Evolutionary conservation across 192 early-diverging fungal species (phyloP).

Genomic region (Diversispora eburnea): DNA sequence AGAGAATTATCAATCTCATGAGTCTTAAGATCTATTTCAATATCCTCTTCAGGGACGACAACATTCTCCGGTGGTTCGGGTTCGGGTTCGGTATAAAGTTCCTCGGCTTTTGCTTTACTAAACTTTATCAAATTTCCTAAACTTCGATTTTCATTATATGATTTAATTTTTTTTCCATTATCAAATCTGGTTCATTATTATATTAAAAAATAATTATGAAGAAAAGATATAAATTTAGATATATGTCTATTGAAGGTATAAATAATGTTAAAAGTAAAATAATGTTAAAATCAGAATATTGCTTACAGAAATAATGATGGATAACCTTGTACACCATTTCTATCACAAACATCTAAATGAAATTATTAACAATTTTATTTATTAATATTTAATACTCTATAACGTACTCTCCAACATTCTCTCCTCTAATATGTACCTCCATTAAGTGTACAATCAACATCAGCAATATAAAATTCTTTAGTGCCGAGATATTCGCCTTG

Average conservation of each 20-base stretch:
- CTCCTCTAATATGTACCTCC: constrained; percentile 33
- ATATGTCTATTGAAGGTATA: background rate
- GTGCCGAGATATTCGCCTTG: constrained; percentile 33
- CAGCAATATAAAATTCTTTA: constrained; percentile 57
- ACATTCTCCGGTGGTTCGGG: background rate
- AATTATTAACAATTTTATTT: background rate
- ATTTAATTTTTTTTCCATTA: constrained; percentile 29
- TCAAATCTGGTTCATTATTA: constrained; percentile 25
- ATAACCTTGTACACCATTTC: constrained; percentile 37
- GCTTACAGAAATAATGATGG: constrained; percentile 23
- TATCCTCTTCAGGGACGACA: constrained; percentile 21
- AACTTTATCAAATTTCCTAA: constrained; percentile 30
- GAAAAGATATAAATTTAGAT: background rate
- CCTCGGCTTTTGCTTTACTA: constrained; percentile 28
- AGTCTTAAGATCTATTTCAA: too few species aligned
- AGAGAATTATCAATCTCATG: constrained; percentile 25
- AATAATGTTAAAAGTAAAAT: background rate
- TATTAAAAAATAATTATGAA: background rate
- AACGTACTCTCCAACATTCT: background rate
- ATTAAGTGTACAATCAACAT: constrained; percentile 65
- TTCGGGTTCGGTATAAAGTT: constrained; percentile 17
- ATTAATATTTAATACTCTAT: background rate
- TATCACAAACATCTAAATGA: constrained; percentile 31
- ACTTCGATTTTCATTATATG: constrained; percentile 36
- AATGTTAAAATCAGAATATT: background rate